These are phyloP conservation scores for Pisolithus marmoratus DNA, from an alignment of 768 basidiomycete genomes.

Conservation along the genomic window DNA sequence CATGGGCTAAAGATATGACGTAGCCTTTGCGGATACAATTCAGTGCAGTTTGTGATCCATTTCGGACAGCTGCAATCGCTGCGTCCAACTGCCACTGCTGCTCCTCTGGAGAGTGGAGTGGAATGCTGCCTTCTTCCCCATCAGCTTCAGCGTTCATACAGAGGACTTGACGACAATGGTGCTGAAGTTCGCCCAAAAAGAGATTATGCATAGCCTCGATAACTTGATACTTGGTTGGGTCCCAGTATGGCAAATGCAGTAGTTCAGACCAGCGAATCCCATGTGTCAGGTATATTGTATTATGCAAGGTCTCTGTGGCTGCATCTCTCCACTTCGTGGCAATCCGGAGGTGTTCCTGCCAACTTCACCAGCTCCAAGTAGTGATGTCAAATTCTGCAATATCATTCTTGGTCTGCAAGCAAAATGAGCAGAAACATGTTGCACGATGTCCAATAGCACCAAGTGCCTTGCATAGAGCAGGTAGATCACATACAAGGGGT, in stretches of 20 bases:
- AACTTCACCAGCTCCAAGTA: slow-evolving; percentile 14
- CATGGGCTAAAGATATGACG: too few relatives aligned
- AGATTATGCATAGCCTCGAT: slow-evolving; percentile 37
- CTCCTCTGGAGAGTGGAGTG: not conserved
- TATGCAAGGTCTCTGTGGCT: slow-evolving; percentile 7
- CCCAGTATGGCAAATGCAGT: slow-evolving; percentile 32
- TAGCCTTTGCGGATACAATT: too few relatives aligned
- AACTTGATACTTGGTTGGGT: slow-evolving; percentile 21
- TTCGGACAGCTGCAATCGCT: not conserved
- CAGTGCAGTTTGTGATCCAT: not conserved
- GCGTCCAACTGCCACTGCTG: not conserved
- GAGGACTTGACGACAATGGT: slow-evolving; percentile 12
- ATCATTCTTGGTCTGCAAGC: too few relatives aligned
- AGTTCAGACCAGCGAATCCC: slow-evolving; percentile 28
- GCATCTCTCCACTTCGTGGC: slow-evolving; percentile 13
- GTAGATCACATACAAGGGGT: slow-evolving; percentile 21
- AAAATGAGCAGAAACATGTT: too few relatives aligned
- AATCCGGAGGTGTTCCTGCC: slow-evolving; percentile 9
- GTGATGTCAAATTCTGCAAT: too few relatives aligned
- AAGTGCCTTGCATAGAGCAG: slow-evolving; percentile 17
- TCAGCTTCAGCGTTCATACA: slow-evolving; percentile 6
- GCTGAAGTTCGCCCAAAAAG: slow-evolving; percentile 12
- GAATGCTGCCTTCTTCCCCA: not conserved
- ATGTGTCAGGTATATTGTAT: slow-evolving; percentile 8
- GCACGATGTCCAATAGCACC: too few relatives aligned